Evolutionary conservation across 148 eudicot genomes (phyloP).

Genomic region (Vaccinium vitisidaea): DNA sequence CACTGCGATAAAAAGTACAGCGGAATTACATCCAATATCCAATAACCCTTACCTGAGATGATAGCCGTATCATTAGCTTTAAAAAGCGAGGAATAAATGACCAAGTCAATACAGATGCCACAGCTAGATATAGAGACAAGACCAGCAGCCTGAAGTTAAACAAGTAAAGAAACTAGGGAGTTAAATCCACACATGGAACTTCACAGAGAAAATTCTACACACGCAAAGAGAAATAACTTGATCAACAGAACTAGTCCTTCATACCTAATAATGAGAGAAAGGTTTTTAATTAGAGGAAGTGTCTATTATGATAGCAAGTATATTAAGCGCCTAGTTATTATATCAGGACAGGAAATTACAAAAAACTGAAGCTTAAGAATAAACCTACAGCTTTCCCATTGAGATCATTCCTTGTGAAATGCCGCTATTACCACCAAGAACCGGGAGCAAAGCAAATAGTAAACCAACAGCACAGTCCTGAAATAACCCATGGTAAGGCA

Average conservation of each 20-base stretch:
- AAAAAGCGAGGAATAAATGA: slow-evolving; percentile 84
- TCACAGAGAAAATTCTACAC: background rate
- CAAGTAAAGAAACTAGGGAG: background rate
- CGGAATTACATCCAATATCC: background rate
- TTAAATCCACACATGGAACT: background rate
- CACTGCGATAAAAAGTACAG: background rate
- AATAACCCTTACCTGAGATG: slow-evolving; percentile 71
- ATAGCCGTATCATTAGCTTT: slow-evolving; percentile 89
- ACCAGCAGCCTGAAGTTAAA: slow-evolving; percentile 62
- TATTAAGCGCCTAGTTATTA: background rate
- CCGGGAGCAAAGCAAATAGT: slow-evolving; percentile 94
- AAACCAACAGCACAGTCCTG: slow-evolving; percentile 99
- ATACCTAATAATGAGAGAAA: background rate
- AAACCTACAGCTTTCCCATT: slow-evolving; percentile 88
- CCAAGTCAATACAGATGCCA: slow-evolving; percentile 82
- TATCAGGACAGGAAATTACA: background rate
- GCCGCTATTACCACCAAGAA: slow-evolving; percentile 91
- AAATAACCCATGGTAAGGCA: slow-evolving; percentile 26
- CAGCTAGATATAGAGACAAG: slow-evolving; percentile 64
- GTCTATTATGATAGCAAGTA: background rate
- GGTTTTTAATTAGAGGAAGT: background rate
- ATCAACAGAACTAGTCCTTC: background rate
- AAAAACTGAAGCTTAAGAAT: slow-evolving; percentile 11
- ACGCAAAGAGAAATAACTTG: slow-evolving; percentile 16
- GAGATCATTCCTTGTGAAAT: slow-evolving; percentile 74